Evolutionary conservation across 441 rosid genomes (phyloP).

Genomic region (Sinapis alba): DNA sequence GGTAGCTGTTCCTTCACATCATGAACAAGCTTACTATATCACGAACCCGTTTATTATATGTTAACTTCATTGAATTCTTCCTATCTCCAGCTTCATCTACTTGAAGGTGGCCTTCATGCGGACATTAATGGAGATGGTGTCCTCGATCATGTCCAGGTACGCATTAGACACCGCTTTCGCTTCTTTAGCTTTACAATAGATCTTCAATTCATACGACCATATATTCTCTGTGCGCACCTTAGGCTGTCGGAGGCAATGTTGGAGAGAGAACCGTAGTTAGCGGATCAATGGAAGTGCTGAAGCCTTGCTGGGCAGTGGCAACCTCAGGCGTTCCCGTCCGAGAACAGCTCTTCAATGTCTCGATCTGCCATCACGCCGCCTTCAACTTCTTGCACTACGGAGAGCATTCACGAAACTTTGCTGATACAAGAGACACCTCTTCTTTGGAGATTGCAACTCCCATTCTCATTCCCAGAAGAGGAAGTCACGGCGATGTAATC

Average conservation of each 20-base stretch:
- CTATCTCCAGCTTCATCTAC: slow-evolving; percentile 78
- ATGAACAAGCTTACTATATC: slow-evolving; percentile 15
- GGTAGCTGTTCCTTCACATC: slow-evolving; percentile 46
- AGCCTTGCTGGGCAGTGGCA: slow-evolving; percentile 98
- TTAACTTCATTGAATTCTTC: slow-evolving; percentile 9
- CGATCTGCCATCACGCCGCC: slow-evolving; percentile 86
- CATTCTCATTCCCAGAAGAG: slow-evolving; percentile 82
- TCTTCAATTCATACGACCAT: slow-evolving; percentile 25
- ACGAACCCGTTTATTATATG: neutral
- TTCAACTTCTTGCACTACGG: slow-evolving; percentile 84
- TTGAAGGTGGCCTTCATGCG: slow-evolving; percentile 99
- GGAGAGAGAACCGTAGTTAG: slow-evolving; percentile 90
- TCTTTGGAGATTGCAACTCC: slow-evolving; percentile 94
- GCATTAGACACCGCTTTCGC: neutral
- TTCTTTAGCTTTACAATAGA: slow-evolving; percentile 10
- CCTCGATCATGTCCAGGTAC: slow-evolving; percentile 98
- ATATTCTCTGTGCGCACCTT: slow-evolving; percentile 34
- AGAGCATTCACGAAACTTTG: slow-evolving; percentile 70
- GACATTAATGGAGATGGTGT: slow-evolving; percentile 99
- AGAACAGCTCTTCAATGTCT: slow-evolving; percentile 96
- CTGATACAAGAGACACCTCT: slow-evolving; percentile 61
- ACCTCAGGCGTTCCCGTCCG: slow-evolving; percentile 96
- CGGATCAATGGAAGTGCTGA: slow-evolving; percentile 93
- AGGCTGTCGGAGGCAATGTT: slow-evolving; percentile 97
- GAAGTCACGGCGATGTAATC: slow-evolving; percentile 93